phyloP scores from a whole-genome alignment of 2,329 filamentous ascomycete genomes.

The Beauveria medogensis region DNA sequence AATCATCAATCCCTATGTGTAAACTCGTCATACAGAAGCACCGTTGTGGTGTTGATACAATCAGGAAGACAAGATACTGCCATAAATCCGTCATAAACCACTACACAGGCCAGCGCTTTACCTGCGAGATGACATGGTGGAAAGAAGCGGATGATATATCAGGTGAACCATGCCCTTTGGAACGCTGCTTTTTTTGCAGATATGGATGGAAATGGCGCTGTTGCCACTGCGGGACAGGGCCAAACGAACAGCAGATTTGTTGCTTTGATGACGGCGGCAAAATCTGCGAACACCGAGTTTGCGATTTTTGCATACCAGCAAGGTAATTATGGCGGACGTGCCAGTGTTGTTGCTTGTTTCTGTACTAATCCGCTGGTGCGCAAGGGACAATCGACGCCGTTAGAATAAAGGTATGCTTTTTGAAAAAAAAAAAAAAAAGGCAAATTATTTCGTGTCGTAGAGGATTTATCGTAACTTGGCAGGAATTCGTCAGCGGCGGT shows the following conservation, averaged over 20 bases:
- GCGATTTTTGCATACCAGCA: constrained; percentile 1
- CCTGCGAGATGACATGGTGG: background rate
- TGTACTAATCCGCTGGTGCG: background rate
- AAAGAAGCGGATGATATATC: background rate
- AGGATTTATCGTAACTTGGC: no score
- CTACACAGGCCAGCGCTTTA: background rate
- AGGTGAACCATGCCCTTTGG: background rate
- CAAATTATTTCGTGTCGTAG: no score
- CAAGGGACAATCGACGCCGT: background rate
- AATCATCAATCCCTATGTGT: background rate
- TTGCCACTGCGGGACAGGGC: constrained; percentile 6
- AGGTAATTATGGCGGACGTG: background rate
- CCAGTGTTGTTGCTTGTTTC: background rate
- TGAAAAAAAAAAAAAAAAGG: no score
- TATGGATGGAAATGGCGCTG: constrained; percentile 6
- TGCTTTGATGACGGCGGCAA: background rate
- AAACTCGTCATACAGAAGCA: background rate
- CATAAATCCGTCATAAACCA: background rate
- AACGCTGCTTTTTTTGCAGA: background rate
- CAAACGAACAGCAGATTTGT: background rate
- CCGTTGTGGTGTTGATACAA: background rate
- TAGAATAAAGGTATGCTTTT: background rate
- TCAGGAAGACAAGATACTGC: background rate
- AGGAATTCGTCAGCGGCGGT: no score
- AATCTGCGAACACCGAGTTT: background rate